Conservation (phyloP, 2,329 filamentous ascomycete species). For the Pochonia chlamydosporia region DNA sequence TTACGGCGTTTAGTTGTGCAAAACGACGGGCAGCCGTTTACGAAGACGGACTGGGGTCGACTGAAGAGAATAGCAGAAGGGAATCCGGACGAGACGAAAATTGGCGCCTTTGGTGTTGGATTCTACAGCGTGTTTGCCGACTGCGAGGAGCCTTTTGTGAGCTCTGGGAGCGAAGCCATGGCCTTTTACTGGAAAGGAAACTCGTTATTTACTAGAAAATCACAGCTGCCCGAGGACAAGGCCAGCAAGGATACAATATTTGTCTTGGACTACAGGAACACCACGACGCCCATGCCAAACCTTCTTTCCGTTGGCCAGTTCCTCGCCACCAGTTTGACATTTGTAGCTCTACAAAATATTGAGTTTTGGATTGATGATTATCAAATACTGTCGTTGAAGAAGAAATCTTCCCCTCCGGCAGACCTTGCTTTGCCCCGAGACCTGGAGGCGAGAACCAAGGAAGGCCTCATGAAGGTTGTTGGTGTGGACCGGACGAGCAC, state of each 20-base stretch:
- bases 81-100: conserved; percentile 98
- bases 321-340: conserved; percentile 88
- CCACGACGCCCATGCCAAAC: conserved; percentile 78
- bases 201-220: conserved; percentile 83
- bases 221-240: conserved; percentile 64
- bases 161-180: conserved; percentile 88
- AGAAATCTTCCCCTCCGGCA: conserved; percentile 77
- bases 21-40: conserved; percentile 87
- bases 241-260: conserved; percentile 76
- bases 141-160: conserved; percentile 95
- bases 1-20: conserved; percentile 82
- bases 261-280: conserved; percentile 87
- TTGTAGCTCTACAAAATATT: conserved; percentile 81
- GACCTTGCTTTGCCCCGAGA: conserved; percentile 69
- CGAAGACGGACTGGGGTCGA: conserved; percentile 84
- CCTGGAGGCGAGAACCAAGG: conserved; percentile 75
- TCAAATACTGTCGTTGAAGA: conserved; percentile 70
- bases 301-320: conserved; percentile 86
- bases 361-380: conserved; percentile 90
- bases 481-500: conserved; percentile 80
- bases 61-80: conserved; percentile 97
- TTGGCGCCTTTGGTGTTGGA: conserved; percentile 94
- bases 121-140: conserved; percentile 99
- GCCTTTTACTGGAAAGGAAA: conserved; percentile 99
- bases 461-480: conserved; percentile 80